A percentile compares a stretch with the other conserved stretches of the same genome.
Conservation (phyloP, 2,329 filamentous ascomycete species). For the Aspergillus uvarum region DNA sequence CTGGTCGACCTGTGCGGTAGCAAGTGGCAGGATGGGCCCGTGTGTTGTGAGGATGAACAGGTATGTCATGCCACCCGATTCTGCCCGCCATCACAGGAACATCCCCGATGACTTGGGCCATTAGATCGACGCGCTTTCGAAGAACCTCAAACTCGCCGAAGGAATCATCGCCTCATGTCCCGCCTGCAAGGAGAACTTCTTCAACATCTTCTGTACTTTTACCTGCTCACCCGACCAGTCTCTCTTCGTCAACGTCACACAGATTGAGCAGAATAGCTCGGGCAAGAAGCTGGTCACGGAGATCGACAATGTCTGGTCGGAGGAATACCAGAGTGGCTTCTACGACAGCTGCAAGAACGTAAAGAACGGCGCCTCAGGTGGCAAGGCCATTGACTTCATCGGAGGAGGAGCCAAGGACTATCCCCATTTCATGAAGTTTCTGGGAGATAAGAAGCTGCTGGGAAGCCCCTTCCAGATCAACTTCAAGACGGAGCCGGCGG, state of each 20-base stretch:
- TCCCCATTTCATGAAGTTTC: constrained; percentile 79
- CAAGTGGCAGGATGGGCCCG: constrained; percentile 78
- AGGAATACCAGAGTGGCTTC: constrained; percentile 81
- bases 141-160: constrained; percentile 82
- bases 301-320: constrained; percentile 82
- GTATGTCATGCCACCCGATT: constrained; percentile 34
- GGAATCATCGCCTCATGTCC: constrained; percentile 90
- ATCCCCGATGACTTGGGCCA: background rate
- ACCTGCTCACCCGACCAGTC: constrained; percentile 97
- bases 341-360: constrained; percentile 98
- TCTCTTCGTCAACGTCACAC: constrained; percentile 88
- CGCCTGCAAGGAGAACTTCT: constrained; percentile 97
- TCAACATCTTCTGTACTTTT: constrained; percentile 96
- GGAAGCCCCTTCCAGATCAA: constrained; percentile 99
- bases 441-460: constrained; percentile 84
- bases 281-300: constrained; percentile 73
- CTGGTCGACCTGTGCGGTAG: constrained; percentile 82
- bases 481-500: constrained; percentile 63
- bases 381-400: constrained; percentile 92
- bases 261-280: constrained; percentile 57
- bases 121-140: constrained; percentile 74
- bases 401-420: constrained; percentile 93
- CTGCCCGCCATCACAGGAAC: constrained; percentile 5
- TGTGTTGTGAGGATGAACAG: constrained; percentile 84
- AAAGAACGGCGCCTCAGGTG: constrained; percentile 93